Base-by-base conservation (phyloP, 2,329 filamentous ascomycete genomes). In the Blastomyces silverae region DNA sequence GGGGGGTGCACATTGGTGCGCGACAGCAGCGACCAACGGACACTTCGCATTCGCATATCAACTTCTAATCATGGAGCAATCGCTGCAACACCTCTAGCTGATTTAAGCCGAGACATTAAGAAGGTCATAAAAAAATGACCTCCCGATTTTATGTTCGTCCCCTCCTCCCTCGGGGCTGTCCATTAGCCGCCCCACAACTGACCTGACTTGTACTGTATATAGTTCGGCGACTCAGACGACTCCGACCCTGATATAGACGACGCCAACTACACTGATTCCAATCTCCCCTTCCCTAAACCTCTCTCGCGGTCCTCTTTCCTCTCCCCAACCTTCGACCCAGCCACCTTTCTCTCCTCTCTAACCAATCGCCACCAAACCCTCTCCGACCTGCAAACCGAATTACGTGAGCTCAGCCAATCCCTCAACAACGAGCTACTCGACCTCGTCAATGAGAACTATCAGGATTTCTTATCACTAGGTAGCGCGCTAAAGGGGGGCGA, bases 391-490 rank as follows among this genome's bases (percentile, higher is more conserved):
- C 90, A 93, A 46, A 80, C 88, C 5, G 95, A 99, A 73, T 82
- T 99, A 20, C 88, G 92, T 56, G 86, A 92, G 65, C 84, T 95
- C 62, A 90, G 88, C 70, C 85, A 90, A 70, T 84, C 88, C 25
- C 87, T 99, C 67, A 90, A 88, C 72, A 86, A 89, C 67, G 94
- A 99, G 79, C 83, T 99, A 2, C 83, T 99, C 22, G 93, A 97
- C 78, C 85, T 99, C 8, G 94, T 99, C 69, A 99, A 99, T 74
- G 85, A 89, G 62, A 96, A 99, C 77, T 97, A 99, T 75, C 89
- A 91, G 59, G 89, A 93, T 65, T 99, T 99, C 71, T 78, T 99
- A 4, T 88, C 87, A 0, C 79, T 99, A 0, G 95, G 94, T 0
- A 86, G 84, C 58, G 90, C 91, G 70, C 79, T 99, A 55, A 85